phyloP scores from a whole-genome alignment of 2,329 filamentous ascomycete genomes.

The Cytospora schulzeri region DNA sequence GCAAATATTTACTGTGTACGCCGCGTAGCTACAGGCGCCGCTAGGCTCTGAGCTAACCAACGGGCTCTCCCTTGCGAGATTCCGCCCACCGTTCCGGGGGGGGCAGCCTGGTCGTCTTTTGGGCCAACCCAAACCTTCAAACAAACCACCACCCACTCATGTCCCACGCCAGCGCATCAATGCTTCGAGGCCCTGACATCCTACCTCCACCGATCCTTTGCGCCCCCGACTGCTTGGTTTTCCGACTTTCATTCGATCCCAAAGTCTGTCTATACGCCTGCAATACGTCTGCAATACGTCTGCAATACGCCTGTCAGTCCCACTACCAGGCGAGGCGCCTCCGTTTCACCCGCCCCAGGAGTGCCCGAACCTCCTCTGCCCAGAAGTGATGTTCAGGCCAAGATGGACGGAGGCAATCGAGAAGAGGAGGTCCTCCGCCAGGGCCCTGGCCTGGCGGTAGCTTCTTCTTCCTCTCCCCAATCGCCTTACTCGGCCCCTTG shows the following conservation, averaged over 20 bases:
- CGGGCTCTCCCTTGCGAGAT: slow-evolving; percentile 23
- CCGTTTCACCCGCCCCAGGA: slow-evolving; percentile 22
- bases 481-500: slow-evolving; percentile 33
- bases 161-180: slow-evolving; percentile 50
- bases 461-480: slow-evolving; percentile 36
- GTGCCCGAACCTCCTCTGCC: slow-evolving; percentile 22
- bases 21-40: not conserved
- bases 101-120: slow-evolving; percentile 24
- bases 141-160: slow-evolving; percentile 37
- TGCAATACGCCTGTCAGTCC: slow-evolving; percentile 10
- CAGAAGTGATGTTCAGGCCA: slow-evolving; percentile 42
- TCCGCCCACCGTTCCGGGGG: slow-evolving; percentile 14
- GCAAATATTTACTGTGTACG: not conserved
- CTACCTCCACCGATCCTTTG: slow-evolving; percentile 24
- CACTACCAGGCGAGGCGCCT: slow-evolving; percentile 18
- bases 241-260: slow-evolving; percentile 34
- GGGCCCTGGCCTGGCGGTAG: slow-evolving; percentile 36
- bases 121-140: slow-evolving; percentile 28
- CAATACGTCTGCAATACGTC: too few species aligned
- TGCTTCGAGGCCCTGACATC: slow-evolving; percentile 43
- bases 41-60: not conserved
- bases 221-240: slow-evolving; percentile 44
- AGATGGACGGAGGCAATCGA: slow-evolving; percentile 52
- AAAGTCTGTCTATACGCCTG: slow-evolving; percentile 17
- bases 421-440: slow-evolving; percentile 44